Percentiles rank a stretch among this genome's conserved stretches.
Evolutionary conservation across 2,329 filamentous ascomycete species (phyloP).

Genomic region (Alternaria incomplexa): DNA sequence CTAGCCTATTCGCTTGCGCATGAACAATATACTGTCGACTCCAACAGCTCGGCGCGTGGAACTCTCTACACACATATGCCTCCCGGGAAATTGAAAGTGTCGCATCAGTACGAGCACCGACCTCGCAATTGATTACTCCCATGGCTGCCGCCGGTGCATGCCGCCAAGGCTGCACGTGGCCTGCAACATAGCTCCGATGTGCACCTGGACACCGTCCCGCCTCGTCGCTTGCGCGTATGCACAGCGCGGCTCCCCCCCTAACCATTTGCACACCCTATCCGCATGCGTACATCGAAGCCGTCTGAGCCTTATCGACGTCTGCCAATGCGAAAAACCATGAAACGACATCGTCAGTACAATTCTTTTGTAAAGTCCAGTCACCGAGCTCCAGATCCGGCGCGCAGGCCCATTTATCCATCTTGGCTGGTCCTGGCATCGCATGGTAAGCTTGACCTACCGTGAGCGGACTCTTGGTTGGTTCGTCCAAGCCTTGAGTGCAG

Average conservation of each 20-base stretch:
- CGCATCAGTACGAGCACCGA: background rate
- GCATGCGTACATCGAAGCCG: background rate
- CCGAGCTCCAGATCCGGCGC: conserved; percentile 9
- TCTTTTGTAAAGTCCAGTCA: background rate
- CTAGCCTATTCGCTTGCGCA: background rate
- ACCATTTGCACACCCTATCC: background rate
- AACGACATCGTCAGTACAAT: background rate
- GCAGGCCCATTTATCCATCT: conserved; percentile 25
- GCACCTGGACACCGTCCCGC: background rate
- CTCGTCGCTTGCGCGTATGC: background rate
- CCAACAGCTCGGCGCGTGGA: background rate
- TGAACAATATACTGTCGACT: background rate
- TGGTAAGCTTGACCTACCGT: conserved; percentile 7
- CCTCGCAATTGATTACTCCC: background rate
- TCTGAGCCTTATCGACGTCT: background rate
- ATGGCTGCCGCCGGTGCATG: background rate
- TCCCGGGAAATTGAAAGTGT: background rate
- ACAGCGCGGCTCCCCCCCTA: background rate
- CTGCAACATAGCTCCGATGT: background rate
- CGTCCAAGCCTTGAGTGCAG: background rate
- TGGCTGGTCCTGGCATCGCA: conserved; percentile 17
- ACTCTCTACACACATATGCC: background rate
- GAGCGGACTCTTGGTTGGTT: conserved; percentile 1
- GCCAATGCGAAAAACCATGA: background rate
- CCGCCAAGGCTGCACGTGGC: background rate